Base-by-base conservation (phyloP, 345 rosid species). In the Raphanus raphanistrum region DNA sequence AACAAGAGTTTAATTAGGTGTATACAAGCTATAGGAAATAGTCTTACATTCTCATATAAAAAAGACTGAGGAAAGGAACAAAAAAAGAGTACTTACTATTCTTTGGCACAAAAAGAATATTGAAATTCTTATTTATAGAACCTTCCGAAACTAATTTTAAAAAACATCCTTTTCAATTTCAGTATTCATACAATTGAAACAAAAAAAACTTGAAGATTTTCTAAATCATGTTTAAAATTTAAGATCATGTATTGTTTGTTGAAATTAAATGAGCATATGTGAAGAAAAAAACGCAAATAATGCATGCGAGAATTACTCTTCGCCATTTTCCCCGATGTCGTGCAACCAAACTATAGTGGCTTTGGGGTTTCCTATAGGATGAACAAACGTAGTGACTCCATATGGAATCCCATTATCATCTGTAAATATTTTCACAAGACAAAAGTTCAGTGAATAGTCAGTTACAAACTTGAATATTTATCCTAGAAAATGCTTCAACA, bases 321-420 rank as follows among this genome's bases (percentile, higher is more conserved):
- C 3, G 63, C 63, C 48, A 9, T 17, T 69, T 3, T 33, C 2
- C 2, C 48, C 73, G 29, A 69, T 17, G 63, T 69, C 73, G 6
- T 69, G 72, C 43, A 69, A 13, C 72, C 63, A 52, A 21, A 69
- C 48, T 16, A 69, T 54, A 31, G 63, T 69, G 45, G 63, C 73
- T 61, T 54, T 54, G 29, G 33, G 73, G 35, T 1, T 6, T 69
- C 63, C 63, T 32, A 6, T 68, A 15, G 60, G 41, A 4, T 2
- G 0, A n/a, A 68, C 60, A 13, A 68, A 1, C 54, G 5, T 15
- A 48, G 27, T 27, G 60, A n/a, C 7, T 45, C 58, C 36, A 45
- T 0, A 7, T 45, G 25, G n/a, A 45, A 7, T 11, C 1, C 38
- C 43, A 48, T 48, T 13, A 68, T 13, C 10, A 50, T 35, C 62